Base-by-base conservation (phyloP, 1,284 basidiomycete genomes). In the Coniferiporia sulphurascens region DNA sequence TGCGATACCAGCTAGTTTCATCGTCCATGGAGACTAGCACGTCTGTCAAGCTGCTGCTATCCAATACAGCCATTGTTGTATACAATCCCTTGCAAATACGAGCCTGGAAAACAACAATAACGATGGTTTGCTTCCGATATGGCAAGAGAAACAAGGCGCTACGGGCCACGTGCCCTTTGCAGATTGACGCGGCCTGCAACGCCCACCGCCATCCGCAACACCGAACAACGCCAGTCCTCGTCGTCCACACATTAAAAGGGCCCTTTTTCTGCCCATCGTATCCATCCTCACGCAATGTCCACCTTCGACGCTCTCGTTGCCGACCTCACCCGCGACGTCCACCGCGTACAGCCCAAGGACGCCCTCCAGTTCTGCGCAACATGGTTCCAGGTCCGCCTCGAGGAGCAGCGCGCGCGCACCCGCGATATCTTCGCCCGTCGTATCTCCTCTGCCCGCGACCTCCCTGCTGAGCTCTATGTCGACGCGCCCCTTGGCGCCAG, bases 291-390 rank as follows among this genome's bases (percentile, higher is more conserved):
- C 27, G 27, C 27, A n/a, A 80, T 83, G 79, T 87, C 89, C 44
- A 90, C 90, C 32, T 92, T 91, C 70, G 86, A 91, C 67, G 73
- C 77, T 35, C 84, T 98, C 65, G 81, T 98, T 67, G 84, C 82
- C 65, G 93, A 98, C 68, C 82, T 98, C 63, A 90, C 91, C 65
- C 86, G 91, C 69, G 95, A 97, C 73, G 85, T 85, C 52, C 79
- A 90, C 44, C 85, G 91, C 64, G 89, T 87, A 15, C 89, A 93
- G 68, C 95, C 95, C 17, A 84, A 83, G 66, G 95, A 98, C 70
- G 83, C 89, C 3, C 85, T 97, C 55, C 95, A 98, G 73, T 98
- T 93, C 77, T 96, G 93, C 69, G 88, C 95, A 55, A 94, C 88
- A 70, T 98, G 95, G 95, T 98, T 98, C 77, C 91, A 95, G 70